These are phyloP conservation scores for Paracoccidioides brasiliensis DNA, from an alignment of 2,329 filamentous ascomycete genomes.

Conservation along the genomic window DNA sequence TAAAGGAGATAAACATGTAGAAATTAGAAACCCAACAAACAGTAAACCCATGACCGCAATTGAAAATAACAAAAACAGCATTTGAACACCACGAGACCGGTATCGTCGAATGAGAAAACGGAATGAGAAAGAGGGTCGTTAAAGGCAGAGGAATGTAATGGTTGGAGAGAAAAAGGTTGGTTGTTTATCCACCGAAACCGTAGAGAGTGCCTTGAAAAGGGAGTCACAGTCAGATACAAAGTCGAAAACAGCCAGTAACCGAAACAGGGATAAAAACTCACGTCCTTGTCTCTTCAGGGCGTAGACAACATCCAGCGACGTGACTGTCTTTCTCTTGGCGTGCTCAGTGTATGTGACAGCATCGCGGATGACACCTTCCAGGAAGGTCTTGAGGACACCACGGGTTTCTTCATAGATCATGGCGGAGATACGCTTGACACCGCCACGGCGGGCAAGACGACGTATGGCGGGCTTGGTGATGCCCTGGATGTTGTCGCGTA, in stretches of 20 bases:
- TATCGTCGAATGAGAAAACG: background rate
- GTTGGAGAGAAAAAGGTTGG: conserved; percentile 8
- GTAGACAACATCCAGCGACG: conserved; percentile 49
- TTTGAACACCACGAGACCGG: background rate
- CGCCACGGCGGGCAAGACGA: conserved; percentile 96
- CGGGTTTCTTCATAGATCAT: conserved; percentile 82
- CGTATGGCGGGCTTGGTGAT: conserved; percentile 98
- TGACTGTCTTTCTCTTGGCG: conserved; percentile 54
- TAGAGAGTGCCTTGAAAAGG: conserved; percentile 53
- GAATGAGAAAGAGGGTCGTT: conserved; percentile 1
- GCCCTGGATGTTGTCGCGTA: conserved; percentile 98
- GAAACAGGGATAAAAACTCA: conserved; percentile 19
- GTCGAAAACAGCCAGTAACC: background rate
- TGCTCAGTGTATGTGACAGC: conserved; percentile 73
- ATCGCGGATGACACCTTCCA: conserved; percentile 67
- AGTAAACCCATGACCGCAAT: conserved; percentile 1
- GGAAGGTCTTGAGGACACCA: conserved; percentile 72
- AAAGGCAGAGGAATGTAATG: background rate
- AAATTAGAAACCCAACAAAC: background rate
- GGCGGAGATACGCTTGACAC: conserved; percentile 99
- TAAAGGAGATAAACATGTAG: background rate
- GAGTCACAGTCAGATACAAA: conserved; percentile 6
- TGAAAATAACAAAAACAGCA: background rate
- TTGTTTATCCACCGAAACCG: conserved; percentile 72
- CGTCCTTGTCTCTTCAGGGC: conserved; percentile 51